These are phyloP conservation scores for Penicillium expansum DNA, from an alignment of 2,329 filamentous ascomycete species.

Conservation along the genomic window DNA sequence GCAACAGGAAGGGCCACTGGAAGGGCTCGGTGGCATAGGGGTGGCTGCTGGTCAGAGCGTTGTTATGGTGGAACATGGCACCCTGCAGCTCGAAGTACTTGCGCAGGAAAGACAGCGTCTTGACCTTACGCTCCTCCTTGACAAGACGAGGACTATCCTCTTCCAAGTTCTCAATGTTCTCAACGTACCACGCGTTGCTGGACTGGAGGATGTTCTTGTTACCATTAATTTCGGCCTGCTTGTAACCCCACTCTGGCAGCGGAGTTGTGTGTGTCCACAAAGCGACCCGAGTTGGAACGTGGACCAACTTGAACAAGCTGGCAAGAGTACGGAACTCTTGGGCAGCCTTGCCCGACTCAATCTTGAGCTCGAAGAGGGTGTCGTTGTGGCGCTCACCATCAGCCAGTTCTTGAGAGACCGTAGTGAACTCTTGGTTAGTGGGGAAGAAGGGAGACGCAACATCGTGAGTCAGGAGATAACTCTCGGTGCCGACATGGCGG, in stretches of 20 bases:
- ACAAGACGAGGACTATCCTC: constrained; percentile 69
- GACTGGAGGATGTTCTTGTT: constrained; percentile 91
- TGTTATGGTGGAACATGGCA: constrained; percentile 99
- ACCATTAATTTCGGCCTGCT: constrained; percentile 98
- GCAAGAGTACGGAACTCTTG: constrained; percentile 89
- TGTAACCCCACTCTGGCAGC: constrained; percentile 95
- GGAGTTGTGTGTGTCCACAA: constrained; percentile 98
- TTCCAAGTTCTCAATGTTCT: constrained; percentile 80
- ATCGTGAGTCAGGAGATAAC: constrained; percentile 86
- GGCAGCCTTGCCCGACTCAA: constrained; percentile 77
- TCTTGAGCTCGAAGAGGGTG: constrained; percentile 86
- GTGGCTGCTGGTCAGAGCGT: constrained; percentile 92
- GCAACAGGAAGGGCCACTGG: constrained; percentile 95
- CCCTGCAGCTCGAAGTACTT: constrained; percentile 97
- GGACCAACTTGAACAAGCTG: constrained; percentile 92
- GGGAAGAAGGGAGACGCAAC: constrained; percentile 94
- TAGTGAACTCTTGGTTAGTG: constrained; percentile 98
- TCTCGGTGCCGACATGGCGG: constrained; percentile 81
- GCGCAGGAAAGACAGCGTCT: constrained; percentile 78
- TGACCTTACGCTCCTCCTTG: constrained; percentile 75
- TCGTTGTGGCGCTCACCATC: constrained; percentile 75
- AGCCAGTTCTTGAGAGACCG: constrained; percentile 69
- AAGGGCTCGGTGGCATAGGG: constrained; percentile 93
- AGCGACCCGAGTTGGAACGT: constrained; percentile 90
- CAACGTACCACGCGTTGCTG: constrained; percentile 92